A percentile compares a stretch with the other conserved stretches of the same genome.
Conservation (phyloP, 768 basidiomycete species). For the Guyanaporus albipodus region DNA sequence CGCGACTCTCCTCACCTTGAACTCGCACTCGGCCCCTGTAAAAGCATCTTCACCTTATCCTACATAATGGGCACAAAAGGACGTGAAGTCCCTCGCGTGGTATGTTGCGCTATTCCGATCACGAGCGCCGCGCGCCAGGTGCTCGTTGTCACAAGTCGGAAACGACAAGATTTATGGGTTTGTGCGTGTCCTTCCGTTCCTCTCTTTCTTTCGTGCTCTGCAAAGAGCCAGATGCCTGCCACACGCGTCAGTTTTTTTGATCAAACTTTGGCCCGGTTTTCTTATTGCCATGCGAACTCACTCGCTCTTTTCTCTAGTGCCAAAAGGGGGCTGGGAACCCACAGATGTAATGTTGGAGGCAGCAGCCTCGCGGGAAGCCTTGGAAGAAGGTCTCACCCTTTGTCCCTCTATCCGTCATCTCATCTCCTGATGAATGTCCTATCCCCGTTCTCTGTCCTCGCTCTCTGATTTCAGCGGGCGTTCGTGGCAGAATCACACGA, state of each 20-base stretch:
- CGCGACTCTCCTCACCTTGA: background rate
- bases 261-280: background rate
- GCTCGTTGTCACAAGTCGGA: slow-evolving; percentile 80
- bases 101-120: slow-evolving; percentile 89
- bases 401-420: slow-evolving; percentile 70
- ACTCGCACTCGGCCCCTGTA: slow-evolving; percentile 3
- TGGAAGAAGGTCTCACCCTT: slow-evolving; percentile 95
- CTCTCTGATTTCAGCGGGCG: slow-evolving; percentile 60
- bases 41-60: slow-evolving; percentile 2
- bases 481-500: slow-evolving; percentile 81
- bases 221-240: slow-evolving; percentile 1
- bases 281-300: slow-evolving; percentile 3
- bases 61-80: slow-evolving; percentile 59
- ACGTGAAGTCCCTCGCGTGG: slow-evolving; percentile 75
- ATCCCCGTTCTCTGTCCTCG: slow-evolving; percentile 35
- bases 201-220: slow-evolving; percentile 1
- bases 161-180: slow-evolving; percentile 77
- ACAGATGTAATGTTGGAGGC: slow-evolving; percentile 78
- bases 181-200: slow-evolving; percentile 56
- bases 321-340: slow-evolving; percentile 91
- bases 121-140: slow-evolving; percentile 69
- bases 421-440: slow-evolving; percentile 62
- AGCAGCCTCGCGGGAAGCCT: slow-evolving; percentile 87
- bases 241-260: slow-evolving; percentile 1
- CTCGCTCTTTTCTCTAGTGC: slow-evolving; percentile 49